phyloP scores from a whole-genome alignment of 164 flowering plant species.

The Annona cherimola region DNA sequence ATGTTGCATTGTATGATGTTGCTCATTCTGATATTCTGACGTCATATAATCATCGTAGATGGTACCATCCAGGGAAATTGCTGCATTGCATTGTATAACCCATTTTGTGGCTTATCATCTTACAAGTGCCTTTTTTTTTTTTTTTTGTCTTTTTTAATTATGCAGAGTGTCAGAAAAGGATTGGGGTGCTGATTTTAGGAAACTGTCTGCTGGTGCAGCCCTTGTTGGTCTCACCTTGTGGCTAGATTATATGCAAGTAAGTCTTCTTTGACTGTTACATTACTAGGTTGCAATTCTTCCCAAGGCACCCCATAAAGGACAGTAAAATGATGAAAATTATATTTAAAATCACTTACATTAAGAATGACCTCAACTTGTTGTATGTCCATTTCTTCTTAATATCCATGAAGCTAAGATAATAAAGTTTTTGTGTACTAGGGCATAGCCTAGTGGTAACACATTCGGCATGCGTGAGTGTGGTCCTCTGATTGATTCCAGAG shows the following conservation, averaged over 20 bases:
- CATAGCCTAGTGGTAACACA: no score
- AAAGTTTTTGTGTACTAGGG: no score
- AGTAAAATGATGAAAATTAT: background rate
- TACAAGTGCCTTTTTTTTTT: background rate
- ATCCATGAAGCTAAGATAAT: background rate
- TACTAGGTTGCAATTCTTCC: background rate
- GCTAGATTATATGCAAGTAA: conserved; percentile 97
- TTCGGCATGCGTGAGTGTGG: no score
- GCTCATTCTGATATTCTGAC: no score
- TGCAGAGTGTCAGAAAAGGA: conserved; percentile 91
- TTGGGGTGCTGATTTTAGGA: conserved; percentile 99
- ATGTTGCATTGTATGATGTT: no score
- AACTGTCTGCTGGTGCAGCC: conserved; percentile 95
- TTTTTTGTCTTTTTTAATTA: background rate
- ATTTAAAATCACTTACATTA: background rate
- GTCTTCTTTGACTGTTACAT: conserved; percentile 6
- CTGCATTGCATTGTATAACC: no score
- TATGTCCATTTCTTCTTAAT: background rate
- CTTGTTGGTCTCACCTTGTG: conserved; percentile 91
- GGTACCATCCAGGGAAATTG: no score
- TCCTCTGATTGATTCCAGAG: no score
- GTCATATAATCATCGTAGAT: no score
- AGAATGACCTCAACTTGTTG: background rate
- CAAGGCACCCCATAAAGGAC: background rate
- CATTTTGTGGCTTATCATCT: background rate